These are phyloP conservation scores for Aspergillus spinulosporus DNA, from an alignment of 2,329 filamentous ascomycete genomes.

Conservation along the genomic window DNA sequence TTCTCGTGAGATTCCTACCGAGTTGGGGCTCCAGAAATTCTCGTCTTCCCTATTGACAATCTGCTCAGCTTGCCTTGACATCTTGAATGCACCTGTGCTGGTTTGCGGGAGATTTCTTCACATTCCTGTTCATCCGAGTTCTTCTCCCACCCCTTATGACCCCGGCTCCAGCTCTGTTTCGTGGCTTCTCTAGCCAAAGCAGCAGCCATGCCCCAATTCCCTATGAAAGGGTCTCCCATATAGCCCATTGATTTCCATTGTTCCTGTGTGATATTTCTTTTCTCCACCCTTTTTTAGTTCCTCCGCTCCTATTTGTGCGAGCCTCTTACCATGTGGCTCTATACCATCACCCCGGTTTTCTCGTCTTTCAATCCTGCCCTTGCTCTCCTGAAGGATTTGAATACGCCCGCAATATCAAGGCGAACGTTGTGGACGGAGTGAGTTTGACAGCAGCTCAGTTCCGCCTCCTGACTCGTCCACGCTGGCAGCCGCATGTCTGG, in stretches of 20 bases:
- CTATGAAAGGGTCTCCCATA: neutral
- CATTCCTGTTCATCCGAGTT: neutral
- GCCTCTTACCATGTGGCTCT: conserved; percentile 13
- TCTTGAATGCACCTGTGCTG: neutral
- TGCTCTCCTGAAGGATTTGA: neutral
- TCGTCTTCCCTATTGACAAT: neutral
- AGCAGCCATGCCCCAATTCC: conserved; percentile 9
- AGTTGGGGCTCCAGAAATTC: neutral
- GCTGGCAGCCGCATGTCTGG: neutral
- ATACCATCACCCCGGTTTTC: conserved; percentile 11
- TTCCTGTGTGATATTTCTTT: conserved; percentile 2
- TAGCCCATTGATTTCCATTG: conserved; percentile 8
- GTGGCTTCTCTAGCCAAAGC: conserved; percentile 8
- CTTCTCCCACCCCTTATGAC: neutral
- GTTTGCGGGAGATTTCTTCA: neutral
- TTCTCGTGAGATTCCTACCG: neutral
- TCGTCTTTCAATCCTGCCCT: neutral
- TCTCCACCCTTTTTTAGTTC: conserved; percentile 13
- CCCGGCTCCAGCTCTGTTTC: conserved; percentile 5
- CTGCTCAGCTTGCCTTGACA: neutral
- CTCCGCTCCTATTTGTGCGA: conserved; percentile 13
- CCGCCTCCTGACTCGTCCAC: neutral
- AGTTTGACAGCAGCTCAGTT: neutral
- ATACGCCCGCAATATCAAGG: neutral
- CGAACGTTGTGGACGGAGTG: neutral